phyloP scores from a whole-genome alignment of 257 asterid species.

The Penstemon barbatus region DNA sequence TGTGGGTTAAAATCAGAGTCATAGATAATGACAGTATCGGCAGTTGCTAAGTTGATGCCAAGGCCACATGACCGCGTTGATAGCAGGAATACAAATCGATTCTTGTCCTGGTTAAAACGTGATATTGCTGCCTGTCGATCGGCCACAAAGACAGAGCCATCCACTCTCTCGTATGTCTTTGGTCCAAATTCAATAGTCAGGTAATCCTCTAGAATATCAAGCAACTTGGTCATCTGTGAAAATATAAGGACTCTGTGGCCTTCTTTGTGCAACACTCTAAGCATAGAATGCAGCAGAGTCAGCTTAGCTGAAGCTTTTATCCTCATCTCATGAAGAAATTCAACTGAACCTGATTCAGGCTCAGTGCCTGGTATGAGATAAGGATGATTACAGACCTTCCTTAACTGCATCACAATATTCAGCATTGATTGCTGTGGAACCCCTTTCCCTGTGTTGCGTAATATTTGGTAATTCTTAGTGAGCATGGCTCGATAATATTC shows the following conservation, averaged over 20 bases:
- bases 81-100: constrained; percentile 86
- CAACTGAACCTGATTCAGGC: constrained; percentile 85
- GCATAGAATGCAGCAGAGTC: constrained; percentile 95
- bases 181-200: constrained; percentile 85
- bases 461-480: constrained; percentile 90
- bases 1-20: constrained; percentile 99
- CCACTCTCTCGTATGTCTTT: constrained; percentile 93
- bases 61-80: constrained; percentile 99
- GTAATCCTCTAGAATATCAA: constrained; percentile 95
- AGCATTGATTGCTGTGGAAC: constrained; percentile 93
- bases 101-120: constrained; percentile 93
- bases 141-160: constrained; percentile 89
- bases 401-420: constrained; percentile 94
- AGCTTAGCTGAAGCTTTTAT: constrained; percentile 98
- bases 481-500: constrained; percentile 99
- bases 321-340: constrained; percentile 96
- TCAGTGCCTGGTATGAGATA: constrained; percentile 97
- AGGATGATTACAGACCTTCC: constrained; percentile 99
- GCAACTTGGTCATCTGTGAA: constrained; percentile 97
- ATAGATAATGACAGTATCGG: constrained; percentile 93
- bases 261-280: constrained; percentile 68
- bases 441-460: constrained; percentile 93
- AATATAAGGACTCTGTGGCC: constrained; percentile 95
- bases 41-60: constrained; percentile 98
- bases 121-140: constrained; percentile 92